These are phyloP conservation scores for Diaporthe velutina DNA, from an alignment of 2,329 filamentous ascomycete species.

Conservation along the genomic window DNA sequence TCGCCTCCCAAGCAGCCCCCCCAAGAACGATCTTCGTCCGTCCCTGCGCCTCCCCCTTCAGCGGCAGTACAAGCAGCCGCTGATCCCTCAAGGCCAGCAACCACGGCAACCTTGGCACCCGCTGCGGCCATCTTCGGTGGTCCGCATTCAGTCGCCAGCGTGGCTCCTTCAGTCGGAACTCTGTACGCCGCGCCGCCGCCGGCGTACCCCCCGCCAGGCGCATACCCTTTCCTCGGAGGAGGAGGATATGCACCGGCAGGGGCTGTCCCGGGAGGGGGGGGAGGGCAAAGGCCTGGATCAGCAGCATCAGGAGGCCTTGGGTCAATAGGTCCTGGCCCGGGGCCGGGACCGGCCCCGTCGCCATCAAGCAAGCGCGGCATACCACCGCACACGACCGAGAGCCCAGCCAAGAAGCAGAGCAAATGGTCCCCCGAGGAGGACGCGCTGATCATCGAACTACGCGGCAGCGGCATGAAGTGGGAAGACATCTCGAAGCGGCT, in stretches of 20 bases:
- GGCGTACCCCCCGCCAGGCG: constrained; percentile 32
- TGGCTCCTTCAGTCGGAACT: constrained; percentile 36
- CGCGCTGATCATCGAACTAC: constrained; percentile 90
- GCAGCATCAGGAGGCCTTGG: constrained; percentile 39
- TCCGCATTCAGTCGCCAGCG: constrained; percentile 34
- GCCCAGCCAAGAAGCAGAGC: constrained; percentile 91
- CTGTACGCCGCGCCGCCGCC: constrained; percentile 40
- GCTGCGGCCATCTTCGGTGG: constrained; percentile 37
- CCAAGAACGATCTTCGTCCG: constrained; percentile 50
- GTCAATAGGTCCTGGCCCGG: constrained; percentile 31
- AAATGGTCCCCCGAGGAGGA: constrained; percentile 98
- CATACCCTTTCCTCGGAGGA: constrained; percentile 37
- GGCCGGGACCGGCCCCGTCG: constrained; percentile 34
- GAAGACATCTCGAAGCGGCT: constrained; percentile 95
- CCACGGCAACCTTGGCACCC: constrained; percentile 36
- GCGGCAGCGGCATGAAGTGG: constrained; percentile 96
- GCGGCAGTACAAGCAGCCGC: constrained; percentile 43
- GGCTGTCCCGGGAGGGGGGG: constrained; percentile 40
- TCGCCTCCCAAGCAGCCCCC: constrained; percentile 55
- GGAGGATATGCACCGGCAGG: constrained; percentile 36
- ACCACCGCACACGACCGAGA: constrained; percentile 69
- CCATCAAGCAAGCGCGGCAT: constrained; percentile 61
- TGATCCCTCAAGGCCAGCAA: constrained; percentile 32
- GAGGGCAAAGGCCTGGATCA: constrained; percentile 42
- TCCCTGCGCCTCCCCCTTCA: constrained; percentile 44